These are phyloP conservation scores for Jacaranda copaia DNA, from an alignment of 257 asterid genomes.

Conservation along the genomic window DNA sequence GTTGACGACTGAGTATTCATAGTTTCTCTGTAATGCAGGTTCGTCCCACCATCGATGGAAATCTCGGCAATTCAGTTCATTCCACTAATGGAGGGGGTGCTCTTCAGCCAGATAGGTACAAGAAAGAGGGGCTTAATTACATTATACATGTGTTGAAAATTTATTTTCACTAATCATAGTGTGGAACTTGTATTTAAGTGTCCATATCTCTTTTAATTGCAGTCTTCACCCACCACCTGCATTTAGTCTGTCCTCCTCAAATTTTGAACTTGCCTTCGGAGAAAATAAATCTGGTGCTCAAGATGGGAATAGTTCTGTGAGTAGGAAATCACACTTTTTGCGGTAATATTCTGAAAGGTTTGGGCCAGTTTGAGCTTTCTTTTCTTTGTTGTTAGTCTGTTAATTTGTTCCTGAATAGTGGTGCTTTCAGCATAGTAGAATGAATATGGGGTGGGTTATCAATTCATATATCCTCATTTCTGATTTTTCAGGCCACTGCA, in stretches of 20 bases:
- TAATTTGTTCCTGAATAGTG: background rate
- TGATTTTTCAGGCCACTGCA: slow-evolving; percentile 64
- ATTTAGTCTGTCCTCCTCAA: slow-evolving; percentile 60
- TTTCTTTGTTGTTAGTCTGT: slow-evolving; percentile 32
- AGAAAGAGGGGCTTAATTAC: slow-evolving; percentile 37
- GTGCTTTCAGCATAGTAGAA: slow-evolving; percentile 10
- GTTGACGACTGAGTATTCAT: slow-evolving; percentile 1
- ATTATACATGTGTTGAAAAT: background rate
- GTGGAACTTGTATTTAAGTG: slow-evolving; percentile 12
- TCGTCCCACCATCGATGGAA: slow-evolving; percentile 59
- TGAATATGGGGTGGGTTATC: slow-evolving; percentile 13
- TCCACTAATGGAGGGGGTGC: slow-evolving; percentile 47
- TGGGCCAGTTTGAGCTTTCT: slow-evolving; percentile 55
- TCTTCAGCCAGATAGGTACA: slow-evolving; percentile 46
- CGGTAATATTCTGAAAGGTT: slow-evolving; percentile 78
- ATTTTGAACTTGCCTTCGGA: slow-evolving; percentile 51
- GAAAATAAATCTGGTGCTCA: slow-evolving; percentile 47
- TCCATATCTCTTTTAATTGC: slow-evolving; percentile 28
- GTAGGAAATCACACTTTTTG: slow-evolving; percentile 60
- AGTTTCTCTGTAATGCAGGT: slow-evolving; percentile 51
- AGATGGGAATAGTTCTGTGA: slow-evolving; percentile 59
- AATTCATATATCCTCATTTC: background rate
- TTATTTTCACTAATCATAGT: background rate
- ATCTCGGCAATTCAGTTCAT: slow-evolving; percentile 52
- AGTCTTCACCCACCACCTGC: slow-evolving; percentile 78